These are phyloP conservation scores for Tolypocladium tropicale DNA, from an alignment of 2,329 filamentous ascomycete genomes.

Conservation along the genomic window DNA sequence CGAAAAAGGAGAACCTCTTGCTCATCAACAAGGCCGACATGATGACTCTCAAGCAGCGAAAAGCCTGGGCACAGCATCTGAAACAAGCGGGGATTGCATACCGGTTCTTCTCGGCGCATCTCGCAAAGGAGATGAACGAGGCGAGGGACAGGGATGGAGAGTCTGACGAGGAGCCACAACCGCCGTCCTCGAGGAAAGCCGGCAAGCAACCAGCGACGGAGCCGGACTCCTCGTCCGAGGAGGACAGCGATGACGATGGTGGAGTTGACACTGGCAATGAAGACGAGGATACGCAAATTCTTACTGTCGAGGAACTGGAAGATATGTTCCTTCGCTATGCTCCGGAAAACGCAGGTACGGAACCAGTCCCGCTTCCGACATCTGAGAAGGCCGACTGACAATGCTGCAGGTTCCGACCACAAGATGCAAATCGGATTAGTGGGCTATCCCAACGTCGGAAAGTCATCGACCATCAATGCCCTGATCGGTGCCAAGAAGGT, in stretches of 20 bases:
- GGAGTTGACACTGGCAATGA: constrained; percentile 11
- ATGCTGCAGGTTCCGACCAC: constrained; percentile 29
- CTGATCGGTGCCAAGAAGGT: constrained; percentile 98
- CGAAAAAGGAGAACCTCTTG: constrained; percentile 79
- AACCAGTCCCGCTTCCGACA: not conserved
- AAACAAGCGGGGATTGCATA: constrained; percentile 73
- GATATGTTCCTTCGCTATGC: constrained; percentile 71
- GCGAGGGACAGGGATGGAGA: constrained; percentile 47
- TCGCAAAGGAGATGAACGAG: constrained; percentile 86
- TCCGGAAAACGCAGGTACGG: constrained; percentile 40
- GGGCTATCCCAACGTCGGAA: constrained; percentile 97
- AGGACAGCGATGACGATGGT: constrained; percentile 23
- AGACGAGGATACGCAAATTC: constrained; percentile 61
- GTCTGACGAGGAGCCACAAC: constrained; percentile 21
- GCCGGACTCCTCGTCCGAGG: constrained; percentile 10
- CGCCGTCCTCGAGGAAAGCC: constrained; percentile 13
- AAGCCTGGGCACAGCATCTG: constrained; percentile 80
- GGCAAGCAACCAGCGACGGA: constrained; percentile 13
- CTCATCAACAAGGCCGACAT: constrained; percentile 99
- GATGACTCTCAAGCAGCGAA: constrained; percentile 82
- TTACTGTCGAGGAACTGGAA: constrained; percentile 90
- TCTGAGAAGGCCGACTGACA: not conserved
- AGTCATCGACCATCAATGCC: constrained; percentile 98
- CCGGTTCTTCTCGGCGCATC: constrained; percentile 88
- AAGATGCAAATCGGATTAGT: constrained; percentile 90